Conservation (phyloP, 1,284 basidiomycete genomes). For the Malassezia caprae region DNA sequence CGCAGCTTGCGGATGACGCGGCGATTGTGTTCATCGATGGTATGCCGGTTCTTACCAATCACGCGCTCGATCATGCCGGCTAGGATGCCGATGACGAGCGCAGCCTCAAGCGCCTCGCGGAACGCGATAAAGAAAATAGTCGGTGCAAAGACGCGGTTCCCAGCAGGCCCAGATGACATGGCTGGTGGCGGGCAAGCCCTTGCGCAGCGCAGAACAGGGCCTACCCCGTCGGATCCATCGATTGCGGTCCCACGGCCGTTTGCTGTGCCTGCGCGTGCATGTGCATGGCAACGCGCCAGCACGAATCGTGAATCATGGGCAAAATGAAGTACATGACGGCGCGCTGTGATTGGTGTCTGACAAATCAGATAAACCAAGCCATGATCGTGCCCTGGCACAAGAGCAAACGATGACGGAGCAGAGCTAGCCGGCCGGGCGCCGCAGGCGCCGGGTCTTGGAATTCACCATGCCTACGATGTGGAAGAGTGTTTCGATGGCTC, state of each 20-base stretch:
- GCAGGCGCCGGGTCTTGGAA: too few relatives aligned
- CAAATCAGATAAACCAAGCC: neutral
- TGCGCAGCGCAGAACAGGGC: neutral
- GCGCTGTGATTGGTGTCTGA: neutral
- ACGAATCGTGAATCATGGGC: too few relatives aligned
- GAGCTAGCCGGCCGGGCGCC: too few relatives aligned
- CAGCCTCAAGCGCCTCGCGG: constrained; percentile 41
- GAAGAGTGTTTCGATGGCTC: neutral
- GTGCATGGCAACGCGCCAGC: too few relatives aligned
- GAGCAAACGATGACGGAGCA: neutral
- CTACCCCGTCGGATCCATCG: neutral
- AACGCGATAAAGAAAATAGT: constrained; percentile 47
- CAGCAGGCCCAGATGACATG: constrained; percentile 15
- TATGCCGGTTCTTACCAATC: constrained; percentile 22
- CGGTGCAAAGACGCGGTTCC: constrained; percentile 43
- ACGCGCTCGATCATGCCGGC: constrained; percentile 40
- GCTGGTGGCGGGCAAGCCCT: neutral
- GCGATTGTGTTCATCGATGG: constrained; percentile 15
- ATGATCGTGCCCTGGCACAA: neutral
- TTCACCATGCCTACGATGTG: neutral
- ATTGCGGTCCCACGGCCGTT: neutral
- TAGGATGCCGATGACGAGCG: constrained; percentile 43
- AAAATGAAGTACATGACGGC: too few relatives aligned
- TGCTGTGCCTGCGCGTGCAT: too few relatives aligned
- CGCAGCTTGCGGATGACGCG: constrained; percentile 35